Percentiles rank a stretch among this genome's conserved stretches.
phyloP scores from a whole-genome alignment of 768 basidiomycete genomes.

The Boletus subparvulus region DNA sequence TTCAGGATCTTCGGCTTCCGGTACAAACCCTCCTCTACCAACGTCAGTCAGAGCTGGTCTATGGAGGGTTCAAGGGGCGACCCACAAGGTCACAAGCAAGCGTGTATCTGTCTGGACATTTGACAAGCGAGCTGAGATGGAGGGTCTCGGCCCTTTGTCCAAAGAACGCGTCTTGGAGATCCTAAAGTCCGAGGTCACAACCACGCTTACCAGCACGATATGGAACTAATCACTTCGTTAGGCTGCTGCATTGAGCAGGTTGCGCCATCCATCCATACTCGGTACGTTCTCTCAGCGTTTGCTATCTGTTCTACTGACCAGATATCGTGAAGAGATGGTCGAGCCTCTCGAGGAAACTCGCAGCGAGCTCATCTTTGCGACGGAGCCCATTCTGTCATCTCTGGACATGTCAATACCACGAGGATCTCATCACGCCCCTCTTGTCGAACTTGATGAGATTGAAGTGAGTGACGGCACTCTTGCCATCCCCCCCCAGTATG shows the following conservation, averaged over 20 bases:
- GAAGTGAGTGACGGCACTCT: constrained; percentile 55
- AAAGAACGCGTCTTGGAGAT: constrained; percentile 80
- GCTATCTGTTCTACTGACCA: constrained; percentile 3
- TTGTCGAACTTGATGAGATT: constrained; percentile 91
- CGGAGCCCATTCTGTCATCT: constrained; percentile 84
- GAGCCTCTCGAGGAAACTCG: constrained; percentile 95
- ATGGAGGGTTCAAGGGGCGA: constrained; percentile 86
- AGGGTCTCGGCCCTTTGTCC: constrained; percentile 59
- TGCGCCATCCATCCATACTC: constrained; percentile 92
- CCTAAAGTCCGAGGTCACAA: constrained; percentile 81
- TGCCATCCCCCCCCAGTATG: not conserved
- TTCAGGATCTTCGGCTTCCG: constrained; percentile 30
- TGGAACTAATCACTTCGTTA: constrained; percentile 31
- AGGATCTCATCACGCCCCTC: constrained; percentile 49
- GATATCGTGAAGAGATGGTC: constrained; percentile 73
- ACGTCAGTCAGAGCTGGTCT: constrained; percentile 63
- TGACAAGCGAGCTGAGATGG: constrained; percentile 81
- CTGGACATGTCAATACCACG: constrained; percentile 75
- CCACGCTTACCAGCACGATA: constrained; percentile 5
- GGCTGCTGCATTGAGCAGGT: constrained; percentile 79
- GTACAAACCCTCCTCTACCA: constrained; percentile 42
- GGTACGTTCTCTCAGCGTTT: constrained; percentile 44
- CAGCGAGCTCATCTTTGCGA: constrained; percentile 87
- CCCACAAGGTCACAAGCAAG: constrained; percentile 87
- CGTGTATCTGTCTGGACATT: constrained; percentile 91